Percentiles rank a stretch among this genome's conserved stretches.
These are phyloP conservation scores for Daldinia loculata DNA, from an alignment of 495 filamentous ascomycete genomes.

Conservation along the genomic window DNA sequence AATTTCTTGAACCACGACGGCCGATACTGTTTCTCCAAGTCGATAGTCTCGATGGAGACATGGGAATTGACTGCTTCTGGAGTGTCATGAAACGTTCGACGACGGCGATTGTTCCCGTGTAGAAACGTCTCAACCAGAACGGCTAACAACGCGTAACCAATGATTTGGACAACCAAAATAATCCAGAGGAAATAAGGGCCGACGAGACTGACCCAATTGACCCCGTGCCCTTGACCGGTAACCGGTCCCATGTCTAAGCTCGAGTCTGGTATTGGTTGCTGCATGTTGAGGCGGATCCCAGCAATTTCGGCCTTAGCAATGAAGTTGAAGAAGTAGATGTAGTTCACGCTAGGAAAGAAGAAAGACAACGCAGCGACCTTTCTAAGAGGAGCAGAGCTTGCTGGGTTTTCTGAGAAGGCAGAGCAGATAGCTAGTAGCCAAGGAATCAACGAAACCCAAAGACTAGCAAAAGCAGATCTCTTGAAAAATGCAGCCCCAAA, in stretches of 20 bases:
- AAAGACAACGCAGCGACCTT: slow-evolving; percentile 63
- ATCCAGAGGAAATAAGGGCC: slow-evolving; percentile 65
- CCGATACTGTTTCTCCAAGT: slow-evolving; percentile 53
- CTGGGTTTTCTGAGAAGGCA: slow-evolving; percentile 48
- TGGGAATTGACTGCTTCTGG: slow-evolving; percentile 29
- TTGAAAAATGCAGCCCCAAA: slow-evolving; percentile 72
- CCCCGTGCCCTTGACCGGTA: background rate
- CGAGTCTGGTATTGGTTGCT: slow-evolving; percentile 57
- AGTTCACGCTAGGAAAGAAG: slow-evolving; percentile 74
- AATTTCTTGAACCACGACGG: slow-evolving; percentile 66
- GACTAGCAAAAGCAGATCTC: slow-evolving; percentile 70
- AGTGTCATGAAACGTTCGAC: slow-evolving; percentile 48
- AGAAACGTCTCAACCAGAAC: slow-evolving; percentile 67
- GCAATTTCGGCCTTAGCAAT: slow-evolving; percentile 67
- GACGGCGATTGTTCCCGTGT: slow-evolving; percentile 68
- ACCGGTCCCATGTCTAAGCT: background rate
- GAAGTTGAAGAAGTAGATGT: slow-evolving; percentile 67
- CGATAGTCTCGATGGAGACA: slow-evolving; percentile 48
- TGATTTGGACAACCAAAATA: slow-evolving; percentile 67
- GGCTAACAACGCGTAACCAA: slow-evolving; percentile 69
- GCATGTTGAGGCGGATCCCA: slow-evolving; percentile 58
- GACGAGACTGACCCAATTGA: slow-evolving; percentile 53
- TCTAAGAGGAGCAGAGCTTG: slow-evolving; percentile 45
- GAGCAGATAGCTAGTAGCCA: slow-evolving; percentile 66
- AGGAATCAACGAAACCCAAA: slow-evolving; percentile 63